phyloP scores from a whole-genome alignment of 352 stramenopile species.

The Phytophthora palmivora region DNA sequence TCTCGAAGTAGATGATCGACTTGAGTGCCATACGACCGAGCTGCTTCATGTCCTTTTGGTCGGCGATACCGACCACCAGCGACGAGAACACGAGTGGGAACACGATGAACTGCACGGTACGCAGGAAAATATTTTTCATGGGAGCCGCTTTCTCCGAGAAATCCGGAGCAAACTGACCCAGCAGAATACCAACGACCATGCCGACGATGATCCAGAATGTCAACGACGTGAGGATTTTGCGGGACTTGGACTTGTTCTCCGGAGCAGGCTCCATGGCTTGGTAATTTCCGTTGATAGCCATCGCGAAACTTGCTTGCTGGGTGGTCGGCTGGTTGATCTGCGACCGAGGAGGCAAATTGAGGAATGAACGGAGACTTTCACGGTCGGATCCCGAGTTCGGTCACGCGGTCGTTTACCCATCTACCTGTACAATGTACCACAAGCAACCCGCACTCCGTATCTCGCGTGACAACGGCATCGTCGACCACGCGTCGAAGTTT shows the following conservation, averaged over 20 bases:
- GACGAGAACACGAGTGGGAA: constrained; percentile 74
- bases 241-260: constrained; percentile 38
- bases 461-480: too few species aligned
- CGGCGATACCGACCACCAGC: constrained; percentile 63
- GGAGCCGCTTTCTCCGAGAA: constrained; percentile 60
- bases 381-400: not conserved
- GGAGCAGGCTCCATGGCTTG: constrained; percentile 32
- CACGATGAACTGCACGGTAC: constrained; percentile 65
- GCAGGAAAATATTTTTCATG: constrained; percentile 65
- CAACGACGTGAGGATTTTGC: constrained; percentile 54
- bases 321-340: too few species aligned
- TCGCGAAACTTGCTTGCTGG: constrained; percentile 3
- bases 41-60: constrained; percentile 66
- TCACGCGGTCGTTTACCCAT: too few species aligned
- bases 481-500: not conserved
- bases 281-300: constrained; percentile 28
- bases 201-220: constrained; percentile 67
- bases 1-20: too few species aligned
- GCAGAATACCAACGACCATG: constrained; percentile 50
- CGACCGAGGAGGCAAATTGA: constrained; percentile 8
- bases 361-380: constrained; percentile 5
- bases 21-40: constrained; percentile 59
- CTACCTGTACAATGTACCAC: too few species aligned
- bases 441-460: too few species aligned
- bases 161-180: constrained; percentile 52